A percentile compares a stretch with the other conserved stretches of the same genome.
These are phyloP conservation scores for Saccharomyces uvarum DNA, from an alignment of 1,139 yeast species.

Conservation along the genomic window DNA sequence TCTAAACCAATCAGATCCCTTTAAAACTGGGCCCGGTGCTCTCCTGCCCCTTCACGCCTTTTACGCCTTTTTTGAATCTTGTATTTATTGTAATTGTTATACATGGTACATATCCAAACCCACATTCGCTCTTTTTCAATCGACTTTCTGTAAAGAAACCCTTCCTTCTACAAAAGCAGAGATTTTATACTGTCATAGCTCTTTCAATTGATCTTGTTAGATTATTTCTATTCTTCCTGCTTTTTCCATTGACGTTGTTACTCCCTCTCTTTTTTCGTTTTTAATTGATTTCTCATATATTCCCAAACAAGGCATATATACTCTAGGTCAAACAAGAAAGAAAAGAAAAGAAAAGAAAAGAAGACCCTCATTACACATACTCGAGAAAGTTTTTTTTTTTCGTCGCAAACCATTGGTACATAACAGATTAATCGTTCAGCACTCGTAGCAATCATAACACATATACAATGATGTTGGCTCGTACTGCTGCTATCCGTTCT, in stretches of 20 bases:
- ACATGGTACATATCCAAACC: background rate
- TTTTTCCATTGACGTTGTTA: background rate
- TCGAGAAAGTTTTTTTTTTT: background rate
- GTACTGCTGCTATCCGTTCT: conserved; percentile 68
- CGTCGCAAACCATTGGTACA: background rate
- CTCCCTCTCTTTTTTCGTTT: conserved; percentile 1
- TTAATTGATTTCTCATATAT: background rate
- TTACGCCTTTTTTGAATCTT: background rate
- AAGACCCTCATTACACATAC: background rate
- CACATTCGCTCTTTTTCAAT: background rate
- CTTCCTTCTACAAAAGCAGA: background rate
- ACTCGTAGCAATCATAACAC: background rate
- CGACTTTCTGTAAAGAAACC: background rate
- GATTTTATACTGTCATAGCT: background rate
- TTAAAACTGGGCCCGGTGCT: background rate
- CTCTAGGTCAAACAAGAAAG: background rate
- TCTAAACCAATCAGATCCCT: background rate
- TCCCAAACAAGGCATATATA: background rate
- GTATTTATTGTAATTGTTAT: background rate
- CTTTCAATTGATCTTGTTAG: background rate
- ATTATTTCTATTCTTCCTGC: background rate
- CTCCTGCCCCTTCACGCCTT: background rate
- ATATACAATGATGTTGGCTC: conserved; percentile 55
- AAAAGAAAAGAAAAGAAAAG: background rate
- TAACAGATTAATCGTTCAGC: background rate